Evolutionary conservation across 352 stramenopile genomes (phyloP), one percentile per base, ranked within the genome.

Genomic region (Plasmopara viticola): DNA sequence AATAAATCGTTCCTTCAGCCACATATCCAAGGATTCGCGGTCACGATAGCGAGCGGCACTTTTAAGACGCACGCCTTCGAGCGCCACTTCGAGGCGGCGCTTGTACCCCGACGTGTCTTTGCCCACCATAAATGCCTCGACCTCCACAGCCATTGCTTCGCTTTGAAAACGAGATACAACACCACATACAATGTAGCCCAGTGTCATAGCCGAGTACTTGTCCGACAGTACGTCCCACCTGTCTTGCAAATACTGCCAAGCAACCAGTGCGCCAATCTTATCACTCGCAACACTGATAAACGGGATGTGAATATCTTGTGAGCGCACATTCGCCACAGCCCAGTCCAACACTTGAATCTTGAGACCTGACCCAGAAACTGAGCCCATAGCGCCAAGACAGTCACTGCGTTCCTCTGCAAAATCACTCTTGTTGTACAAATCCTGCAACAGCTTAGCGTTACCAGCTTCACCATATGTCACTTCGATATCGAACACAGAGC

Each of bases 261-360:
- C 70, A 33, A 88, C 56, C 33, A 80, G 61, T 2, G 47, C 60
- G 15, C 76, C 84, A 15, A 62, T 40, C 14, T 63, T 63, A 31
- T 86, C 71, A 40, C 58, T 68, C 4, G 72, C 72, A 15, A 94
- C 72, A 31, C 78, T 75, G 9, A 42, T 61, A 44, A 94, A 78
- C 5, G 77, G 57, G 4, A 52, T 57, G 14, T 69, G 62, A 41
- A 85, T 75, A 33, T 94, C 81, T 56, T 94, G 82, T 15, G 67
- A 64, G 0, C 80, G 76, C 9, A 91, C 76, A 35, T 73, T 72
- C 10, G 71, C 63, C 3, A 95, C 50, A 2, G 75, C 69, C 74
- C 79, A 95, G 43, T 90, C 71, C n/a, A 95, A 67, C 10, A 87
- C 72, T 44, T 83, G 68, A 31, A 62, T 62, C 56, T 92, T 83